Evolutionary conservation across 495 filamentous ascomycete species (phyloP), one percentile per base, ranked within the genome.

Genomic region (Xylaria sp.): DNA sequence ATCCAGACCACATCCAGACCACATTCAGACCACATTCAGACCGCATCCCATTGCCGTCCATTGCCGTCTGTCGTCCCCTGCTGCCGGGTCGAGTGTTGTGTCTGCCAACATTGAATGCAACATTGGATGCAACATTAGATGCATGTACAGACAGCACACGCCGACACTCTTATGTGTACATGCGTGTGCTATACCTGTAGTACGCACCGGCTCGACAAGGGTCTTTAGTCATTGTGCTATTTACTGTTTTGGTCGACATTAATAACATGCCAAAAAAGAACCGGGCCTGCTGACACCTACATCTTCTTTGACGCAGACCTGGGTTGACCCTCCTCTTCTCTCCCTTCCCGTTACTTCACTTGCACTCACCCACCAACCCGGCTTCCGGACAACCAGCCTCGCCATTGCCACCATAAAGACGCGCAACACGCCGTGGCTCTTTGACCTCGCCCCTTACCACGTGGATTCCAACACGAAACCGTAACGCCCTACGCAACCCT

Each of bases 381-480:
- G 14, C 44, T 37, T 19, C 46, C 62, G 62, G 37, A 65, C 44
- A 50, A 65, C 17, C 31, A 48, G 24, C 21, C 48, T 19, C 12
- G 11, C 59, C 35, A 29, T n/a, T n/a, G n/a, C n/a, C n/a, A 53
- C 26, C 6, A 67, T 48, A 67, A 67, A 67, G 64, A 41, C 64
- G 35, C 33, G n/a, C 29, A 41, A 46, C 2, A 17, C 40, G 12
- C 48, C 6, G 7, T 26, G n/a, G 9, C 48, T 31, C 64, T 67
- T 67, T 67, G 64, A 67, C 33, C 48, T 50, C 44, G 29, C 29
- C 62, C 31, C 17, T 26, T 3, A 3, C 64, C 64, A 67, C 64
- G 64, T 67, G 64, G 48, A 21, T 29, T 14, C 7, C 14, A 24
- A 31, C 64, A 67, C 64, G 64, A 67, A 67, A 67, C 62, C 62